Evolutionary conservation across 768 basidiomycete genomes (phyloP).

Genomic region (Favolaschia claudopus): DNA sequence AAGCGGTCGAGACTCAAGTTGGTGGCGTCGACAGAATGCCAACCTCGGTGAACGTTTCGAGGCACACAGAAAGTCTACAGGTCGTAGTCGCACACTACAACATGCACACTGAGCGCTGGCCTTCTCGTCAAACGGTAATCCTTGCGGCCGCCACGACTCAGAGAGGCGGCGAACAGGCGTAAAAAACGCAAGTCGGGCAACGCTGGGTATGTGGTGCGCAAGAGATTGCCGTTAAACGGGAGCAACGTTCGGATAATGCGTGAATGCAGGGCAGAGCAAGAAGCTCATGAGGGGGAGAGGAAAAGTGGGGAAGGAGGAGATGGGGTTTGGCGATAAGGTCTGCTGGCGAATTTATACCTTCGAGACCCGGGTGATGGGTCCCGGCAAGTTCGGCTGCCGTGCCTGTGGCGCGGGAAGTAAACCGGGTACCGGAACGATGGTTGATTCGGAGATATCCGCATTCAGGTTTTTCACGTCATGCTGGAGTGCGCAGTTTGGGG

Average conservation of each 20-base stretch:
- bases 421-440: too few species aligned
- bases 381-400: too few species aligned
- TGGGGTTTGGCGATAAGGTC: too few species aligned
- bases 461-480: too few species aligned
- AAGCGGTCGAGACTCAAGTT: too few species aligned
- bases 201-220: constrained; percentile 32
- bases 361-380: too few species aligned
- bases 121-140: constrained; percentile 40
- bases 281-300: not conserved
- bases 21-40: too few species aligned
- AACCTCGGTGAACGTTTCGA: not conserved
- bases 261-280: not conserved
- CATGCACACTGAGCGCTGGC: not conserved
- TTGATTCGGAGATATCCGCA: not conserved
- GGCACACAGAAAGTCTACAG: not conserved
- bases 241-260: not conserved
- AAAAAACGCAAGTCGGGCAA: constrained; percentile 2
- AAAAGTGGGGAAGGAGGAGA: not conserved
- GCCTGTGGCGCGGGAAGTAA: too few species aligned
- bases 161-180: constrained; percentile 31
- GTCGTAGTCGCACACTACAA: not conserved
- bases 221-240: constrained; percentile 32
- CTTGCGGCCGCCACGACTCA: constrained; percentile 51
- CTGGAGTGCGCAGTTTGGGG: too few species aligned
- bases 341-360: too few species aligned